phyloP scores from a whole-genome alignment of 2,329 filamentous ascomycete species.

The Pyrenophora seminiperda region DNA sequence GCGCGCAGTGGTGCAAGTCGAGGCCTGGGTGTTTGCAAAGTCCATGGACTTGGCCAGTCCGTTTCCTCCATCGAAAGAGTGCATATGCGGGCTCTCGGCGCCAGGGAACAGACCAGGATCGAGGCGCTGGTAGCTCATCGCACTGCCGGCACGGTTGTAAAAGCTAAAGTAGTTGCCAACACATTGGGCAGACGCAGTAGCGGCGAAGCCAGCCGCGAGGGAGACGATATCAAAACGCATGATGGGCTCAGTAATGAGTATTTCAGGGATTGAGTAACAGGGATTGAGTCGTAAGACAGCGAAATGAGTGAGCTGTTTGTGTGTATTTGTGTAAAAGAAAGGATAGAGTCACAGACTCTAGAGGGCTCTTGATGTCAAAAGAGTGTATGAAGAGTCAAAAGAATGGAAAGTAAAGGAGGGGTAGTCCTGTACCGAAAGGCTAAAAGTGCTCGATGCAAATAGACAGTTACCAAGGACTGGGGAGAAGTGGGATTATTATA shows the following conservation, averaged over 20 bases:
- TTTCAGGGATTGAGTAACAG: slow-evolving; percentile 12
- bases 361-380: slow-evolving; percentile 22
- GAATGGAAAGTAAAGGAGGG: slow-evolving; percentile 37
- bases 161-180: slow-evolving; percentile 48
- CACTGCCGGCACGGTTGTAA: slow-evolving; percentile 42
- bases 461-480: slow-evolving; percentile 27
- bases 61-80: slow-evolving; percentile 48
- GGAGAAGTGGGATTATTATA: slow-evolving; percentile 31
- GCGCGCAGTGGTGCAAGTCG: slow-evolving; percentile 45
- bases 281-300: slow-evolving; percentile 15
- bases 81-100: slow-evolving; percentile 41
- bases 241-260: slow-evolving; percentile 10
- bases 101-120: slow-evolving; percentile 46
- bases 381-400: slow-evolving; percentile 29
- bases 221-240: slow-evolving; percentile 39
- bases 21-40: slow-evolving; percentile 36
- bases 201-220: slow-evolving; percentile 38
- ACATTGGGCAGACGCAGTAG: slow-evolving; percentile 43
- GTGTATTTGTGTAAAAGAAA: slow-evolving; percentile 21
- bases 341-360: slow-evolving; percentile 45
- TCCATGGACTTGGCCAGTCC: slow-evolving; percentile 33
- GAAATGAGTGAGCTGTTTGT: slow-evolving; percentile 29
- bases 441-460: slow-evolving; percentile 5
- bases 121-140: slow-evolving; percentile 45
- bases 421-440: slow-evolving; percentile 40